Conservation (phyloP, 208 protist genomes). For the Acanthamoeba castellanii region DNA sequence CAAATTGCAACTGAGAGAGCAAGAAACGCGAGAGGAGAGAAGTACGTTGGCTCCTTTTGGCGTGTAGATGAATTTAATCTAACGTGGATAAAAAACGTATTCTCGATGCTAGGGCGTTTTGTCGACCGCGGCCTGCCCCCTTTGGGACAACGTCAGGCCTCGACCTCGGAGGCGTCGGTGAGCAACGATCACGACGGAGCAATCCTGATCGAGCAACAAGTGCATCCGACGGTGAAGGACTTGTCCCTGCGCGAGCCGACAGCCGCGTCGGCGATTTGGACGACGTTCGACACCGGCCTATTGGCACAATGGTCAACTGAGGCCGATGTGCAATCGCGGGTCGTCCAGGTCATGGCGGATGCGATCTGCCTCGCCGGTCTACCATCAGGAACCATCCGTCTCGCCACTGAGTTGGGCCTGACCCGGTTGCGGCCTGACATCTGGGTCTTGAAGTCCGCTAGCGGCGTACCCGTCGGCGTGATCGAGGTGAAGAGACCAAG, state of each 20-base stretch:
- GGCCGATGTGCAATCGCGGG: background rate
- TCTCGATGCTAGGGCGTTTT: background rate
- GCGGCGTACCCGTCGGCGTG: background rate
- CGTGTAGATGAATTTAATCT: background rate
- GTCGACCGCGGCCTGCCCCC: background rate
- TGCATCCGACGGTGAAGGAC: background rate
- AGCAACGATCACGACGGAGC: background rate
- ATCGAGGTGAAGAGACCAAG: constrained; percentile 33
- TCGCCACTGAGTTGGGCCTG: background rate
- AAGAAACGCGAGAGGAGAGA: background rate
- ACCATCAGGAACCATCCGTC: background rate
- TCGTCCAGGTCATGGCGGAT: background rate
- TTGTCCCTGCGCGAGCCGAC: background rate
- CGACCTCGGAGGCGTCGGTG: background rate
- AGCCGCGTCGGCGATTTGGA: background rate
- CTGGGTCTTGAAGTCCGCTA: background rate
- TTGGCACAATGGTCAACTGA: background rate
- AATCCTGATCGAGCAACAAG: background rate
- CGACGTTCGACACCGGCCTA: background rate
- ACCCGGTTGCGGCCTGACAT: background rate
- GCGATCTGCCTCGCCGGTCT: background rate
- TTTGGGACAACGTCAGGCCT: background rate
- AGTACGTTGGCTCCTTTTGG: background rate
- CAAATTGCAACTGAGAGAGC: too few relatives aligned
- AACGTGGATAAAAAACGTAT: background rate